Evolutionary conservation across 2,329 filamentous ascomycete species (phyloP).

Genomic region (Aphanoascus verrucosus): DNA sequence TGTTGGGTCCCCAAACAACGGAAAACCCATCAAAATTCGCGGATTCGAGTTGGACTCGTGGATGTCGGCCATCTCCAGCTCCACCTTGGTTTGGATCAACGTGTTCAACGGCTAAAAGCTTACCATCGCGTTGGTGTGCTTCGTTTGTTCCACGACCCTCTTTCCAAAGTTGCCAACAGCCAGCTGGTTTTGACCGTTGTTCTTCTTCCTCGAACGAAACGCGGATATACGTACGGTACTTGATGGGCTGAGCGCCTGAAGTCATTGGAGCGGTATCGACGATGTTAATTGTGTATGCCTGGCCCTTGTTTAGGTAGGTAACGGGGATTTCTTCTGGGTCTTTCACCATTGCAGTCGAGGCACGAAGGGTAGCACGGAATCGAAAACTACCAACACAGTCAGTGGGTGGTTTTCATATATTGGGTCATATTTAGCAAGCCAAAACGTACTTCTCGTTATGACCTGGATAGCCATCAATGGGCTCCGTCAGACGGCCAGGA

Average conservation of each 20-base stretch:
- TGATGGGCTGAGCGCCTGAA: conserved; percentile 49
- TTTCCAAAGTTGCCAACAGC: conserved; percentile 90
- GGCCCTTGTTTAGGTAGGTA: conserved; percentile 97
- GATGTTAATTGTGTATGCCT: conserved; percentile 80
- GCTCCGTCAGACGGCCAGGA: not conserved
- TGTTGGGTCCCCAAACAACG: conserved; percentile 71
- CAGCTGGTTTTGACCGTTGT: conserved; percentile 69
- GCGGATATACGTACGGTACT: conserved; percentile 84
- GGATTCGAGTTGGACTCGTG: conserved; percentile 61
- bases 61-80: conserved; percentile 48
- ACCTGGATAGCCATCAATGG: conserved; percentile 19
- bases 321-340: conserved; percentile 71
- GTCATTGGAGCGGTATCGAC: conserved; percentile 61
- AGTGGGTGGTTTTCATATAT: not conserved
- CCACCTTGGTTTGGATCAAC: conserved; percentile 53
- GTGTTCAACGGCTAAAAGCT: conserved; percentile 84
- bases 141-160: conserved; percentile 93
- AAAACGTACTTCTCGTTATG: conserved; percentile 44
- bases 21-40: conserved; percentile 91
- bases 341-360: conserved; percentile 90
- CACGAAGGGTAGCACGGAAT: conserved; percentile 80
- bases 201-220: conserved; percentile 96
- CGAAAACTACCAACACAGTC: conserved; percentile 35
- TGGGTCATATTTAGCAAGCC: conserved; percentile 17
- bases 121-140: conserved; percentile 84